These are phyloP conservation scores for Mrakia gelida DNA, from an alignment of 768 basidiomycete species.

Conservation along the genomic window DNA sequence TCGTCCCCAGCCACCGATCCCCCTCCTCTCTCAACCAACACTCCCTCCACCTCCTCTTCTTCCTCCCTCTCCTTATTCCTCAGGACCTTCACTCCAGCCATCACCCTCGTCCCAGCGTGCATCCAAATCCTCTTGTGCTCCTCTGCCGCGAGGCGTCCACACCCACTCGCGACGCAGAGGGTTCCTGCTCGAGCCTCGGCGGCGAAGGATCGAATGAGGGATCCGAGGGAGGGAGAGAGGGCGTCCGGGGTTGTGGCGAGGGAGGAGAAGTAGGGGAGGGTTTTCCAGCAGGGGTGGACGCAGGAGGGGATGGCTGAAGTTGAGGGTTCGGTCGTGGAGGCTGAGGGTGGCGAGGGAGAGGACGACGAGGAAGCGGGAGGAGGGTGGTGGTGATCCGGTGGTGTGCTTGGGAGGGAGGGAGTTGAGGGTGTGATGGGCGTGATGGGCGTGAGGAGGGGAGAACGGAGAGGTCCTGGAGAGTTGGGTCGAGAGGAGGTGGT, in stretches of 20 bases:
- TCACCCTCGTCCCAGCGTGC: conserved; percentile 19
- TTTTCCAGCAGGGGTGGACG: conserved; percentile 8
- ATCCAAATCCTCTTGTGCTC: conserved; percentile 26
- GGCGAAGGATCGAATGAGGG: neutral
- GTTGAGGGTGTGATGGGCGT: neutral
- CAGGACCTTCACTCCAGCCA: conserved; percentile 6
- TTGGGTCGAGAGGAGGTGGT: neutral
- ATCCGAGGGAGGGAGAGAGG: conserved; percentile 4
- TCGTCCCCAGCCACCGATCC: neutral
- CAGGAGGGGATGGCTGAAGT: neutral
- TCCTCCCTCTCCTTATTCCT: conserved; percentile 4
- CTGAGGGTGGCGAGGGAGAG: neutral
- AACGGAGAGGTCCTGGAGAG: neutral
- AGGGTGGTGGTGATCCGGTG: neutral
- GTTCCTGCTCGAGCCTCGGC: neutral
- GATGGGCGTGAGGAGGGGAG: neutral
- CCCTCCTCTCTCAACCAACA: conserved; percentile 11
- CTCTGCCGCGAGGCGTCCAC: neutral
- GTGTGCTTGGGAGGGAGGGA: neutral
- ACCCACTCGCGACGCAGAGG: conserved; percentile 4
- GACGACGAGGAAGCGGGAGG: neutral
- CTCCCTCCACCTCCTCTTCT: conserved; percentile 14
- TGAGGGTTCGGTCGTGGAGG: neutral
- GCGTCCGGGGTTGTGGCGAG: neutral
- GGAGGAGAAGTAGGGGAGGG: conserved; percentile 14